These are phyloP conservation scores for Capsicum baccatum DNA, from an alignment of 257 asterid genomes.

Conservation along the genomic window DNA sequence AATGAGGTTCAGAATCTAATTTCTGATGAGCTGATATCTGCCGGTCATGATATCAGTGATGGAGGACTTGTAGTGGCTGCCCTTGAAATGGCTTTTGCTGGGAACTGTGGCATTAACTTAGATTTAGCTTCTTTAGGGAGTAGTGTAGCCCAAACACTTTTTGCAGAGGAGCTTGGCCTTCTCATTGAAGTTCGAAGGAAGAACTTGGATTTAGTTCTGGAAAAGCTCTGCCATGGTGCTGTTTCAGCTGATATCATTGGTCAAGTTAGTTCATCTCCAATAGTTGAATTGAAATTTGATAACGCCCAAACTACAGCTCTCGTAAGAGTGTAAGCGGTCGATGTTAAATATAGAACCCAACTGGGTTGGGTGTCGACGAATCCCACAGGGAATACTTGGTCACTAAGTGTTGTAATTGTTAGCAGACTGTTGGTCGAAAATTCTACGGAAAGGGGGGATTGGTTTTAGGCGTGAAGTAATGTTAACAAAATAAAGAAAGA, in stretches of 20 bases:
- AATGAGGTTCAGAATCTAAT: slow-evolving; percentile 74
- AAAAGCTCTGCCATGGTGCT: slow-evolving; percentile 55
- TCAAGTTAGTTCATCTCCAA: slow-evolving; percentile 56
- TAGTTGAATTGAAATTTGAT: slow-evolving; percentile 58
- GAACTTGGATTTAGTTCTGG: slow-evolving; percentile 49
- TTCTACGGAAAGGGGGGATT: too few relatives aligned
- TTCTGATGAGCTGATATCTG: slow-evolving; percentile 73
- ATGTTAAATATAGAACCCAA: too few relatives aligned
- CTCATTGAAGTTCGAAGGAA: slow-evolving; percentile 65
- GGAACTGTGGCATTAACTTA: slow-evolving; percentile 75
- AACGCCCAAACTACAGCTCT: too few relatives aligned
- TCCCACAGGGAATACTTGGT: too few relatives aligned
- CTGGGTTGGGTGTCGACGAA: too few relatives aligned
- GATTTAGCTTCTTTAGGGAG: slow-evolving; percentile 52
- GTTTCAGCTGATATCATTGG: slow-evolving; percentile 67
- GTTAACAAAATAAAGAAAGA: too few relatives aligned
- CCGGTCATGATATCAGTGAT: slow-evolving; percentile 96
- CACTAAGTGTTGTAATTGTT: too few relatives aligned
- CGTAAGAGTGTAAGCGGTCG: too few relatives aligned
- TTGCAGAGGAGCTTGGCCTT: slow-evolving; percentile 90
- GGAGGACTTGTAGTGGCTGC: slow-evolving; percentile 78
- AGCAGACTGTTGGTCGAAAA: too few relatives aligned
- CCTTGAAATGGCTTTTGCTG: slow-evolving; percentile 97
- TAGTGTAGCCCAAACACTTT: slow-evolving; percentile 59
- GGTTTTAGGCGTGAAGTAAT: too few relatives aligned